Conservation (phyloP, 1,284 basidiomycete genomes). For the Porogramme epimiltina region DNA sequence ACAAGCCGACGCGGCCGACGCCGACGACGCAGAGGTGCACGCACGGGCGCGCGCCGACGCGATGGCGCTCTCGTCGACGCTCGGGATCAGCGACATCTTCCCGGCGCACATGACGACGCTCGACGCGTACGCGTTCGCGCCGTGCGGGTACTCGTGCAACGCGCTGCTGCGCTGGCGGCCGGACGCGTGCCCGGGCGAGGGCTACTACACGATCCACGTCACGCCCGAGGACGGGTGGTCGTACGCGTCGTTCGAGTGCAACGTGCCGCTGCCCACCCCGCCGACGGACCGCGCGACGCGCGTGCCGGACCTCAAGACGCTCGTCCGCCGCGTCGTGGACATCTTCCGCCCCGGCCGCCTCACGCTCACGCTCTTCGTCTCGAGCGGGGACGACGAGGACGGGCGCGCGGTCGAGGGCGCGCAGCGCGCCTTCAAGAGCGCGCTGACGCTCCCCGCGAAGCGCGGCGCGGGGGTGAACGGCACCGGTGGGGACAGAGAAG, state of each 20-base stretch:
- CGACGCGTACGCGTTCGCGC: conserved; percentile 93
- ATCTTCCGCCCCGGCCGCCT: conserved; percentile 93
- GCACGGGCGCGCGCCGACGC: conserved; percentile 62
- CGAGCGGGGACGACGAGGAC: conserved; percentile 57
- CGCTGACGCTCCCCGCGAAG: conserved; percentile 40
- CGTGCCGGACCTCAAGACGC: conserved; percentile 76
- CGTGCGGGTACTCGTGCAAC: conserved; percentile 97
- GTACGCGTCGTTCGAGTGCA: conserved; percentile 98
- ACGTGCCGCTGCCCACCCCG: conserved; percentile 74
- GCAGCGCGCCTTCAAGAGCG: conserved; percentile 68
- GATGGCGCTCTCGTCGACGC: conserved; percentile 62
- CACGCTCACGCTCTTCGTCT: conserved; percentile 91
- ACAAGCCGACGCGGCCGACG: conserved; percentile 44
- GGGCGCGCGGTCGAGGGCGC: conserved; percentile 64
- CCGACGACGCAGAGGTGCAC: neutral
- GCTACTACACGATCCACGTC: conserved; percentile 98
- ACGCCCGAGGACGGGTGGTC: conserved; percentile 98
- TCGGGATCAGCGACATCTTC: conserved; percentile 89
- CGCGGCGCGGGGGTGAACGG: conserved; percentile 5
- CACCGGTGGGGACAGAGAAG: conserved; percentile 5
- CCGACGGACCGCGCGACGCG: conserved; percentile 37
- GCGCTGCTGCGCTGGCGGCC: conserved; percentile 75
- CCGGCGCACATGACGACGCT: conserved; percentile 78
- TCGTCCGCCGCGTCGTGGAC: conserved; percentile 85
- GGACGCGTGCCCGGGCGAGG: conserved; percentile 55